A percentile compares a stretch with the other conserved stretches of the same genome.
phyloP scores from a whole-genome alignment of 306 rosid genomes.

The Prunus mume region DNA sequence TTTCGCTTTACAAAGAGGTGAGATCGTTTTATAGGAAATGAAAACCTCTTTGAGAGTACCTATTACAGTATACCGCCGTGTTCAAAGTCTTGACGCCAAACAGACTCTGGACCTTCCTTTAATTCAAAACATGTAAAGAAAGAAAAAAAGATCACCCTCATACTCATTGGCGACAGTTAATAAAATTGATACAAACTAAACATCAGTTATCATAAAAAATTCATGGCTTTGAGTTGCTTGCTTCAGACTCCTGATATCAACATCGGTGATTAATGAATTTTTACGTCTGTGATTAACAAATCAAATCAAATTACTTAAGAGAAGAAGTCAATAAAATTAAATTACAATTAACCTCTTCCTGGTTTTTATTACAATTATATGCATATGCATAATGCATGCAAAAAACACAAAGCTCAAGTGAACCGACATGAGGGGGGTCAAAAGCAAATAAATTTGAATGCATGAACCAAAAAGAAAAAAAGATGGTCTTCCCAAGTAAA shows the following conservation, averaged over 20 bases:
- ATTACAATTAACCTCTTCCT: background rate
- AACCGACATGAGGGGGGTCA: background rate
- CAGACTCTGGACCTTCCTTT: background rate
- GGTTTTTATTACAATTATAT: background rate
- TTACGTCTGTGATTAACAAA: background rate
- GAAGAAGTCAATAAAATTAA: background rate
- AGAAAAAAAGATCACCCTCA: background rate
- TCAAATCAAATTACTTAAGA: background rate
- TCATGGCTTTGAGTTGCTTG: background rate
- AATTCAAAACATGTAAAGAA: background rate
- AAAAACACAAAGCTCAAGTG: background rate
- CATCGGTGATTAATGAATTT: background rate
- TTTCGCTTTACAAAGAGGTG: too few relatives aligned
- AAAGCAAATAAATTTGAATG: background rate
- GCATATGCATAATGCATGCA: background rate
- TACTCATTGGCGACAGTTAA: background rate
- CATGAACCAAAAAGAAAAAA: background rate
- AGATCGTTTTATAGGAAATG: background rate
- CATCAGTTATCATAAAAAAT: background rate
- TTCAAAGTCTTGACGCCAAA: background rate
- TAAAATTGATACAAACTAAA: background rate
- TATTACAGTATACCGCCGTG: too few relatives aligned
- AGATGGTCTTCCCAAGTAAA: conserved; percentile 3
- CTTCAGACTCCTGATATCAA: background rate
- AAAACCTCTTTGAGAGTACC: background rate